Evolutionary conservation across 768 basidiomycete genomes (phyloP), one percentile per base, ranked within the genome.

Genomic region (Psilocybe cyanescens): DNA sequence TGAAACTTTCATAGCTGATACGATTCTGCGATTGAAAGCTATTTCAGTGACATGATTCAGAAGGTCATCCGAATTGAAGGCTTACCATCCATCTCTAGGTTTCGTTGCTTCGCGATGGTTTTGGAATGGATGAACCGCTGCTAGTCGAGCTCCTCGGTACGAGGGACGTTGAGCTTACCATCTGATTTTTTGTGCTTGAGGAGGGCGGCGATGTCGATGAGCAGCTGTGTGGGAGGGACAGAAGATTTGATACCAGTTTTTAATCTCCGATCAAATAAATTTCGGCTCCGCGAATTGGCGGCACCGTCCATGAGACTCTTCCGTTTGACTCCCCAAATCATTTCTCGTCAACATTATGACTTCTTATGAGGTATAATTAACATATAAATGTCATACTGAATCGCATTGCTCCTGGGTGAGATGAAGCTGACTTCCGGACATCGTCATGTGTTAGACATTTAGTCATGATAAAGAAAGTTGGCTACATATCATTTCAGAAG

Each of bases 81-180:
- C 84, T 75, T 70, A 73, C 82, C 85, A 86, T 86, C 83, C 83
- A 84, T 78, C 81, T 55, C 72, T 69, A 71, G 71, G 62, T 47
- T 58, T 35, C 12, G 30, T 51, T 31, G 12, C 31, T 28, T 49
- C 50, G 48, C 29, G 39, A 53, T 28, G 56, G 57, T 59, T 65
- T 61, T 37, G 55, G 71, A 72, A 77, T 72, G 71, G 73, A 76
- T 67, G 74, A 72, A 75, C 71, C 72, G 67, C 64, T 62, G 64
- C 69, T 68, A 65, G 75, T 71, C 76, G 76, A 77, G 75, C 74
- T 77, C 81, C 76, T 74, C 70, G 70, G 67, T 62, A 65, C 67
- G 54, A 56, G 62, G 48, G 39, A 58, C 19, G 56, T 68, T 63
- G 51, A 52, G 65, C 85, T 86, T 75, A 87, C 86, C 86, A 87